These are phyloP conservation scores for Penicillium pancosmium DNA, from an alignment of 495 filamentous ascomycete species.

Conservation along the genomic window DNA sequence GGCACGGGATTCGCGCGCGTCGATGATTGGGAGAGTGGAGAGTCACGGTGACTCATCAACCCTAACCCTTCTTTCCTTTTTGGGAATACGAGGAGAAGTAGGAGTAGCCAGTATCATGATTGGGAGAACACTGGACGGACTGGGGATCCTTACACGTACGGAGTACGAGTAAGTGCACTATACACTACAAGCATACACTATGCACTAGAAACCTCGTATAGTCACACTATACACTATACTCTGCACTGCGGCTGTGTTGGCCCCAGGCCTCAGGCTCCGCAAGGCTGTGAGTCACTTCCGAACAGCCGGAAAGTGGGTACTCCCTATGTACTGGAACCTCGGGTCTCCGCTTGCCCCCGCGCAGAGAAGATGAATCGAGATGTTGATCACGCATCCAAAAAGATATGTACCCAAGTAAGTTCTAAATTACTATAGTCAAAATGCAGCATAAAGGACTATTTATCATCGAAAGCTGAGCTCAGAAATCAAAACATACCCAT, in stretches of 20 bases:
- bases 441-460: too few relatives aligned
- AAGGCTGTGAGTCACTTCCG: conserved; percentile 21
- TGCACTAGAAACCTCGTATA: too few relatives aligned
- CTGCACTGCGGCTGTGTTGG: neutral
- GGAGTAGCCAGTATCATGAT: too few relatives aligned
- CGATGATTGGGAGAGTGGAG: conserved; percentile 25
- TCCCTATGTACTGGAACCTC: neutral
- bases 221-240: too few relatives aligned
- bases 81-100: conserved; percentile 7
- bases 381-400: neutral
- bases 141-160: too few relatives aligned
- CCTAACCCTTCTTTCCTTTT: conserved; percentile 29
- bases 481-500: too few relatives aligned
- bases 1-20: conserved; percentile 23
- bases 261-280: conserved; percentile 1
- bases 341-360: conserved; percentile 16
- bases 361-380: neutral
- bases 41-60: conserved; percentile 5
- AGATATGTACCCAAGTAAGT: too few relatives aligned
- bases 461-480: too few relatives aligned
- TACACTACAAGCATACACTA: too few relatives aligned
- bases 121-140: too few relatives aligned
- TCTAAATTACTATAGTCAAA: too few relatives aligned
- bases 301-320: conserved; percentile 15
- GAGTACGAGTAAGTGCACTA: too few relatives aligned